These are phyloP conservation scores for Cutaneotrichosporon mucoides DNA, from an alignment of 1,284 basidiomycete genomes.

Conservation along the genomic window DNA sequence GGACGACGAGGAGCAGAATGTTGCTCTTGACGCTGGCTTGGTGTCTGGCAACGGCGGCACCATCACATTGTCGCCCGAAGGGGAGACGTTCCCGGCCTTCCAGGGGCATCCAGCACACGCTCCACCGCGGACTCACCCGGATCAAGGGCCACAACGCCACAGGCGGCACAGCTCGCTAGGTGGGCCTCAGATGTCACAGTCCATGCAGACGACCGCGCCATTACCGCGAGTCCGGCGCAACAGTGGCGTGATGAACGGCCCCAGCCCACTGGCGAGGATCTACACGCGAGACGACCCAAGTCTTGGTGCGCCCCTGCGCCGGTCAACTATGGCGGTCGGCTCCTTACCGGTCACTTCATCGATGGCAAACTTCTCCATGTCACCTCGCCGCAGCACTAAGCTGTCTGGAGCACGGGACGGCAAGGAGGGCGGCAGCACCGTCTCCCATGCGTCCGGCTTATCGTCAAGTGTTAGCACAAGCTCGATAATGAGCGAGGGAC, in stretches of 20 bases:
- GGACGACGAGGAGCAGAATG: constrained; percentile 1
- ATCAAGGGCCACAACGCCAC: not conserved
- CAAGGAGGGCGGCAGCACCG: not conserved
- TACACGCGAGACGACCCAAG: constrained; percentile 13
- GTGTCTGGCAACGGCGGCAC: not conserved
- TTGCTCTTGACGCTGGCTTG: constrained; percentile 17
- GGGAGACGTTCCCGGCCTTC: constrained; percentile 1
- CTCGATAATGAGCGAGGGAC: constrained; percentile 1
- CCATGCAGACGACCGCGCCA: not conserved
- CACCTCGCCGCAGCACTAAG: constrained; percentile 10
- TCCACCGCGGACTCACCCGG: not conserved
- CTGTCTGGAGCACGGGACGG: not conserved
- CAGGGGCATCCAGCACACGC: not conserved
- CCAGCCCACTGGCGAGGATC: constrained; percentile 45
- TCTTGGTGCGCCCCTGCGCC: not conserved
- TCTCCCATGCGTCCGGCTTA: not conserved
- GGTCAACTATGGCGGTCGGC: constrained; percentile 7
- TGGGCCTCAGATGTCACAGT: not conserved
- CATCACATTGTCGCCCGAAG: constrained; percentile 6
- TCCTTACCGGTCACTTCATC: constrained; percentile 13
- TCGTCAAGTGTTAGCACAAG: constrained; percentile 8
- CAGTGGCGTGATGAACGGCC: constrained; percentile 29
- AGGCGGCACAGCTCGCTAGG: not conserved
- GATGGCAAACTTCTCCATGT: constrained; percentile 1
- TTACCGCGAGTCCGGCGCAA: constrained; percentile 25